Percentiles rank a stretch among this genome's conserved stretches.
These are phyloP conservation scores for Solanum stenotomum DNA, from an alignment of 257 asterid genomes.

Conservation along the genomic window DNA sequence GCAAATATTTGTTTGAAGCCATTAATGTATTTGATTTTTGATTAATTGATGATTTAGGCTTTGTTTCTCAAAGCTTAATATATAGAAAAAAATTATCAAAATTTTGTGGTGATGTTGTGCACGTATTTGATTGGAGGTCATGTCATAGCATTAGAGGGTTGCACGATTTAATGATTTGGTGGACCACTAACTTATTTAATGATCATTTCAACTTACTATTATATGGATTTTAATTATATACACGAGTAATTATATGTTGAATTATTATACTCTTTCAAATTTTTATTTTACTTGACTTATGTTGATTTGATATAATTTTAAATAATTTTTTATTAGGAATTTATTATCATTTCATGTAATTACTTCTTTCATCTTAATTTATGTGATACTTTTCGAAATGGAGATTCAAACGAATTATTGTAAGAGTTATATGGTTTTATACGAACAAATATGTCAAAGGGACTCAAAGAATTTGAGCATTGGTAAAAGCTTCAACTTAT, in stretches of 20 bases:
- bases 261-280: too few relatives aligned
- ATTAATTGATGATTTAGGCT: background rate
- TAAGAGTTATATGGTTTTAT: too few relatives aligned
- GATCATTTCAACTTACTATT: background rate
- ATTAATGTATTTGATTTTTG: background rate
- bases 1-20: background rate
- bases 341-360: background rate
- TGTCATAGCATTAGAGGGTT: background rate
- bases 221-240: too few relatives aligned
- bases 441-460: too few relatives aligned
- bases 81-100: background rate
- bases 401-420: too few relatives aligned
- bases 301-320: background rate
- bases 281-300: too few relatives aligned
- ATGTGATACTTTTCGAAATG: too few relatives aligned
- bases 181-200: background rate
- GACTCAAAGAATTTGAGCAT: too few relatives aligned
- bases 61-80: background rate
- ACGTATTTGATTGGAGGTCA: background rate
- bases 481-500: fast-evolving
- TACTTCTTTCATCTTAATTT: too few relatives aligned
- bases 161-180: background rate
- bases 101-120: background rate
- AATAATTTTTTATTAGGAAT: too few relatives aligned
- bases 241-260: too few relatives aligned